Conservation (phyloP, 176 grass and related monocot genomes). For the Paspalum vaginatum region DNA sequence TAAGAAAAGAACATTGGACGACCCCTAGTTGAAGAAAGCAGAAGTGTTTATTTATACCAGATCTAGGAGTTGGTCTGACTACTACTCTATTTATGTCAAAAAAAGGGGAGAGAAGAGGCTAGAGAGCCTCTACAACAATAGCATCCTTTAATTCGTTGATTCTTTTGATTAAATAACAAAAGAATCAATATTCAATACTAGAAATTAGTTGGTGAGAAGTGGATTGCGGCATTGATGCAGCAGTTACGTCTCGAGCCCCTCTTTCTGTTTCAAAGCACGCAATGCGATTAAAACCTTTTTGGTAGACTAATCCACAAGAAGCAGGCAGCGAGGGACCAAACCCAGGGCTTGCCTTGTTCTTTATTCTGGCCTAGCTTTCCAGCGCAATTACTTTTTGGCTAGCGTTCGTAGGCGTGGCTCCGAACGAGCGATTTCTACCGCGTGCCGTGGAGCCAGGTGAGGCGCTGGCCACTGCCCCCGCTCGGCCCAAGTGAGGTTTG, state of each 20-base stretch:
- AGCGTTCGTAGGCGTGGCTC: too few relatives aligned
- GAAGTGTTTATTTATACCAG: background rate
- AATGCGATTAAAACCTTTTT: background rate
- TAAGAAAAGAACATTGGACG: background rate
- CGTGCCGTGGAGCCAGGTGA: too few relatives aligned
- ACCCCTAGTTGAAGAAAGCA: background rate
- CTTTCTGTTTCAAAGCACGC: constrained; percentile 26
- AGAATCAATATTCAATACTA: background rate
- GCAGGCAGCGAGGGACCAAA: constrained; percentile 2
- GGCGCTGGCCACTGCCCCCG: too few relatives aligned
- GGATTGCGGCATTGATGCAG: constrained; percentile 17
- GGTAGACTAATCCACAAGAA: constrained; percentile 27
- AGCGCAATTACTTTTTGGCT: too few relatives aligned
- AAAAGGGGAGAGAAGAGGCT: background rate
- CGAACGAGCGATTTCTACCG: too few relatives aligned
- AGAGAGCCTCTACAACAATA: background rate
- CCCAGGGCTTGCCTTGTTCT: background rate
- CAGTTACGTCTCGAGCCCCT: constrained; percentile 33
- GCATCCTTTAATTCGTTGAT: background rate
- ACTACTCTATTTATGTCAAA: background rate
- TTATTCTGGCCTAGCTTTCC: background rate
- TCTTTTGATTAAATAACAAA: constrained; percentile 4
- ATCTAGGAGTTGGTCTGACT: constrained; percentile 30
- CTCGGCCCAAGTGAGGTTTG: too few relatives aligned
- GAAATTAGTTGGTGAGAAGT: constrained; percentile 33